Conservation (phyloP, 2,329 filamentous ascomycete genomes). For the Ceratocystis lukuohia region DNA sequence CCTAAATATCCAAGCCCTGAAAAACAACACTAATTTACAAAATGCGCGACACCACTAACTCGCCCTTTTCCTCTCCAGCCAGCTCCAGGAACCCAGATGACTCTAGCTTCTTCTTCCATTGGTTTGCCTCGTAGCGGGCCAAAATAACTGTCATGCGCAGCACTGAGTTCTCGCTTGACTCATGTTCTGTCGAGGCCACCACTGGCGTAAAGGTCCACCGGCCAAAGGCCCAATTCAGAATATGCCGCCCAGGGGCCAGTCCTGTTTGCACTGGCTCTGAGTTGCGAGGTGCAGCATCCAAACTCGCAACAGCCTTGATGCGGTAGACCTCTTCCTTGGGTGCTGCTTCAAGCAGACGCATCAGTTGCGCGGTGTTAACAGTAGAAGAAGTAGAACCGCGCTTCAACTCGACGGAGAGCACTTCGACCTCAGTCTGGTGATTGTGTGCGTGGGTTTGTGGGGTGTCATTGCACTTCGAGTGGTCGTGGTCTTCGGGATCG, state of each 20-base stretch:
- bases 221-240: conserved; percentile 96
- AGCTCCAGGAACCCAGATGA: conserved; percentile 40
- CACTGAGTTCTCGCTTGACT: conserved; percentile 40
- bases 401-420: conserved; percentile 64
- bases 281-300: conserved; percentile 34
- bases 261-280: conserved; percentile 37
- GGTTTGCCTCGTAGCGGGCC: conserved; percentile 57
- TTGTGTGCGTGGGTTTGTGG: conserved; percentile 34
- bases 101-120: conserved; percentile 65
- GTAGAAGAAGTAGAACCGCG: conserved; percentile 26
- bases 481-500: conserved; percentile 23
- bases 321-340: conserved; percentile 92
- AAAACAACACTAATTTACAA: conserved; percentile 25
- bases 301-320: conserved; percentile 61
- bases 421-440: conserved; percentile 82
- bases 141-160: conserved; percentile 65
- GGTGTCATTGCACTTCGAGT: conserved; percentile 30
- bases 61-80: conserved; percentile 33
- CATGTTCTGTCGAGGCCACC: conserved; percentile 35
- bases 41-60: conserved; percentile 40
- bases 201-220: conserved; percentile 76
- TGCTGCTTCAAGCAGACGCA: conserved; percentile 53
- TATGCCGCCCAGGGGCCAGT: conserved; percentile 46
- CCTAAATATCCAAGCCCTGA: neutral
- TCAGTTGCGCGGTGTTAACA: conserved; percentile 48